phyloP scores from a whole-genome alignment of 139 green algal genomes.

The Gonium pectorale region DNA sequence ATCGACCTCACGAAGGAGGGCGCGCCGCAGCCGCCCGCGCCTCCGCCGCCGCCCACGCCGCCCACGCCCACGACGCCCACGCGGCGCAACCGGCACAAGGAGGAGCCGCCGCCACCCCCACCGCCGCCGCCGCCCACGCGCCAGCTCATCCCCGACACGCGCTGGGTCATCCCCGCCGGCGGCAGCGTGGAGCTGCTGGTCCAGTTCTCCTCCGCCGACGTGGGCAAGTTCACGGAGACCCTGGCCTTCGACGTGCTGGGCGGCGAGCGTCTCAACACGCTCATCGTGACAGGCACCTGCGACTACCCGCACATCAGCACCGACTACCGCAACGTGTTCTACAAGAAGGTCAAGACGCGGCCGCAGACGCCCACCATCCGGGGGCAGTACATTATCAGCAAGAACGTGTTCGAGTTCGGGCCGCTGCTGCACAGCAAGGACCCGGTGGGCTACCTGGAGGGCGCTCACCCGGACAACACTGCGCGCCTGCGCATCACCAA shows the following conservation, averaged over 20 bases:
- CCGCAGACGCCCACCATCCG: conserved; percentile 63
- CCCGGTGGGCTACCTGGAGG: conserved; percentile 53
- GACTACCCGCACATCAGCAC: conserved; percentile 79
- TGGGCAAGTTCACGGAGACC: conserved; percentile 61
- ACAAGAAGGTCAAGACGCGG: conserved; percentile 69
- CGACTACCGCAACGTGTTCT: conserved; percentile 78
- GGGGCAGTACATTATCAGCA: conserved; percentile 75
- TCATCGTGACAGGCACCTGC: conserved; percentile 65
- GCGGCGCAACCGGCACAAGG: conserved; percentile 8
- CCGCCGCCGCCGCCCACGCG: conserved; percentile 42
- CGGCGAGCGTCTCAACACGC: conserved; percentile 56
- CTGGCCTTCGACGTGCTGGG: conserved; percentile 78
- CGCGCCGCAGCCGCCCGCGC: conserved; percentile 20
- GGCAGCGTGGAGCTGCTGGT: conserved; percentile 64
- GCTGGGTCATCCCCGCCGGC: conserved; percentile 75
- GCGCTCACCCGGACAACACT: conserved; percentile 68
- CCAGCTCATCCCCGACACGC: conserved; percentile 30
- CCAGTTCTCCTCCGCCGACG: conserved; percentile 62
- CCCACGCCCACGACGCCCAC: not conserved
- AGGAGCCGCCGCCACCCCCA: conserved; percentile 29
- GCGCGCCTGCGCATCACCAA: conserved; percentile 83
- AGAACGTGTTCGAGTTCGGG: conserved; percentile 83
- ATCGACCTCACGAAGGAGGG: conserved; percentile 34
- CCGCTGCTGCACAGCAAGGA: conserved; percentile 74
- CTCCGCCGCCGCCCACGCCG: not conserved